These are phyloP conservation scores for Vitis rotundifolia DNA, from an alignment of 164 flowering plant species.

Conservation along the genomic window DNA sequence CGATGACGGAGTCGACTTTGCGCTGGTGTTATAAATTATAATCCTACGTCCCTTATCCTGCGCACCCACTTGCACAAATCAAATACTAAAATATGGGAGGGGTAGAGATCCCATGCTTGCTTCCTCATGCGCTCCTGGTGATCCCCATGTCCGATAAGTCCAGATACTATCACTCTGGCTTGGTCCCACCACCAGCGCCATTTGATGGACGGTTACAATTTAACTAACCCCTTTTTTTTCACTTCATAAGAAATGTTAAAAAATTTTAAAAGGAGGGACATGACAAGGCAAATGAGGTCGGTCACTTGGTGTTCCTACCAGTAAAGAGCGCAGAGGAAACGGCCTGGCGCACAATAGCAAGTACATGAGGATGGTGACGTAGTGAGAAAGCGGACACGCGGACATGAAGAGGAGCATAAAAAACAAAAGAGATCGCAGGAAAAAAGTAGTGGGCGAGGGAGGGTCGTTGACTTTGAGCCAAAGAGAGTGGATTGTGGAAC, in stretches of 20 bases:
- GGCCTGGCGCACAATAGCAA: conserved; percentile 8
- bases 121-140: not conserved
- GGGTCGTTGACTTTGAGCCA: conserved; percentile 10
- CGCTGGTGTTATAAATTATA: too few relatives aligned
- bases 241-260: too few relatives aligned
- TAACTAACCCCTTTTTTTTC: too few relatives aligned
- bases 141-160: not conserved
- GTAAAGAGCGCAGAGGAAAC: not conserved
- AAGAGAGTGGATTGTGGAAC: too few relatives aligned
- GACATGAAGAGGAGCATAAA: not conserved
- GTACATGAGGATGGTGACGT: not conserved
- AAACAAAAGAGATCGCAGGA: not conserved
- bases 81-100: not conserved
- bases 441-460: conserved; percentile 13
- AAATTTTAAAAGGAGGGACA: too few relatives aligned
- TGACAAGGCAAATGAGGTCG: not conserved
- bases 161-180: too few relatives aligned
- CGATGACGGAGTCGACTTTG: not conserved
- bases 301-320: not conserved
- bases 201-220: too few relatives aligned
- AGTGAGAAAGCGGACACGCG: conserved; percentile 5
- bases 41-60: conserved; percentile 15
- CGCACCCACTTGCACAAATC: conserved; percentile 5
- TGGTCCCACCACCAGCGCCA: too few relatives aligned
- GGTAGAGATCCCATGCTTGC: not conserved